These are phyloP conservation scores for Allomyces macrogynus DNA, from an alignment of 192 early-diverging fungal genomes.

Conservation along the genomic window DNA sequence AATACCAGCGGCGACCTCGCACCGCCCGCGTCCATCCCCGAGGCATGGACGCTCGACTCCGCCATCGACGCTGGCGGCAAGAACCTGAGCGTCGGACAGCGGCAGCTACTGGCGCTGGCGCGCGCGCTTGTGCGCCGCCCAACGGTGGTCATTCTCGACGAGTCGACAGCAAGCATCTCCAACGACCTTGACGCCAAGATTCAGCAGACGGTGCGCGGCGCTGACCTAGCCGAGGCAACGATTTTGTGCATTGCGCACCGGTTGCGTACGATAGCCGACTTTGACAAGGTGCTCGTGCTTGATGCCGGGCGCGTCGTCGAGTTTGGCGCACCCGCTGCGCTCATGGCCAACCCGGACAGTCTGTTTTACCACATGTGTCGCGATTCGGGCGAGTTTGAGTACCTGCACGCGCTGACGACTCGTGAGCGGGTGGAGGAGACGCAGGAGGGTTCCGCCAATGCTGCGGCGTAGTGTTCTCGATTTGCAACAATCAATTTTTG, in stretches of 20 bases:
- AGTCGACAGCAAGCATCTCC: constrained; percentile 77
- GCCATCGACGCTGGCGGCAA: constrained; percentile 61
- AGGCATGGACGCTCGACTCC: constrained; percentile 33
- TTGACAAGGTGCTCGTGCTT: constrained; percentile 66
- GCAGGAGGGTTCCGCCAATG: too few species aligned
- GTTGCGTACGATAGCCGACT: constrained; percentile 60
- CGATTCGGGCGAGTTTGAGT: constrained; percentile 54
- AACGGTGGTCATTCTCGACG: constrained; percentile 56
- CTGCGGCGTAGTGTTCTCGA: too few species aligned
- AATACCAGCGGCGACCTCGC: too few species aligned
- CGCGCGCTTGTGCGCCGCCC: constrained; percentile 51
- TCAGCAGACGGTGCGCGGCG: constrained; percentile 58
- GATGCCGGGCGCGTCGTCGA: constrained; percentile 59
- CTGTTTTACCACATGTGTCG: constrained; percentile 60
- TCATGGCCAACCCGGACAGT: constrained; percentile 37
- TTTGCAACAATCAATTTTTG: too few species aligned
- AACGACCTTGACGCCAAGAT: constrained; percentile 67
- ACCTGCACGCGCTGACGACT: constrained; percentile 39
- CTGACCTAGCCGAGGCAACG: constrained; percentile 46
- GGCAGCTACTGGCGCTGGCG: constrained; percentile 59
- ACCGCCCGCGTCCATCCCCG: too few species aligned
- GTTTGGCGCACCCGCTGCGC: constrained; percentile 52
- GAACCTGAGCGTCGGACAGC: constrained; percentile 61
- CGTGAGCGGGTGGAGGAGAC: too few species aligned
- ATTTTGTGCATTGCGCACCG: constrained; percentile 80